Evolutionary conservation across 441 rosid genomes (phyloP).

Genomic region (Eruca vesicaria): DNA sequence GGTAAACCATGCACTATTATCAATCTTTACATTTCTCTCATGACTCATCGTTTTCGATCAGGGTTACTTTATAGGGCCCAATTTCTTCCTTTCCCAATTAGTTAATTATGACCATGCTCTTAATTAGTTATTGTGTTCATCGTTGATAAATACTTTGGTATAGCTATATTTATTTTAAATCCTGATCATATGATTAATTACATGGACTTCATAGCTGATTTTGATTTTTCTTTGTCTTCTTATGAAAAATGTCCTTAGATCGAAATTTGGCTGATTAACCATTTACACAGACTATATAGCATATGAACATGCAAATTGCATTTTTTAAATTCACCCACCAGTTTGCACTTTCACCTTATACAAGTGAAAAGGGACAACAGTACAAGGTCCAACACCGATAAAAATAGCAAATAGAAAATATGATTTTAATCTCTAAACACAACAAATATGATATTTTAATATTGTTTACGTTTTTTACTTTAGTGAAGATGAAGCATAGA

Average conservation of each 20-base stretch:
- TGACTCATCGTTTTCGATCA: not conserved
- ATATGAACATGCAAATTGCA: conserved; percentile 19
- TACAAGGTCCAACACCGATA: conserved; percentile 2
- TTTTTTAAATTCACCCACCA: conserved; percentile 6
- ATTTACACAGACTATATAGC: not conserved
- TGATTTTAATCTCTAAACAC: not conserved
- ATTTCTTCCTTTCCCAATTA: not conserved
- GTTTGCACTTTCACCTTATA: conserved; percentile 23
- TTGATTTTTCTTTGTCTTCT: not conserved
- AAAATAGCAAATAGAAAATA: not conserved
- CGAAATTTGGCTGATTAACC: not conserved
- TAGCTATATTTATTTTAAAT: not conserved
- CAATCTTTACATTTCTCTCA: conserved; percentile 11
- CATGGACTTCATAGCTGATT: not conserved
- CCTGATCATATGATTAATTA: not conserved
- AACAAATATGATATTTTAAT: not conserved
- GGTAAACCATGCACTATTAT: conserved; percentile 14
- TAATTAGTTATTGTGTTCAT: not conserved
- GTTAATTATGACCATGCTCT: not conserved
- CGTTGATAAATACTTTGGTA: not conserved
- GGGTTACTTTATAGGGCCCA: not conserved
- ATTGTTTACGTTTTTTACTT: not conserved
- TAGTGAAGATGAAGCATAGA: not conserved
- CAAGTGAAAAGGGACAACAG: conserved; percentile 25
- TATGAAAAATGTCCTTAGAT: not conserved